A percentile compares a stretch with the other conserved stretches of the same genome.
Evolutionary conservation across 352 stramenopile species (phyloP).

Genomic region (Globisporangium ultimum): DNA sequence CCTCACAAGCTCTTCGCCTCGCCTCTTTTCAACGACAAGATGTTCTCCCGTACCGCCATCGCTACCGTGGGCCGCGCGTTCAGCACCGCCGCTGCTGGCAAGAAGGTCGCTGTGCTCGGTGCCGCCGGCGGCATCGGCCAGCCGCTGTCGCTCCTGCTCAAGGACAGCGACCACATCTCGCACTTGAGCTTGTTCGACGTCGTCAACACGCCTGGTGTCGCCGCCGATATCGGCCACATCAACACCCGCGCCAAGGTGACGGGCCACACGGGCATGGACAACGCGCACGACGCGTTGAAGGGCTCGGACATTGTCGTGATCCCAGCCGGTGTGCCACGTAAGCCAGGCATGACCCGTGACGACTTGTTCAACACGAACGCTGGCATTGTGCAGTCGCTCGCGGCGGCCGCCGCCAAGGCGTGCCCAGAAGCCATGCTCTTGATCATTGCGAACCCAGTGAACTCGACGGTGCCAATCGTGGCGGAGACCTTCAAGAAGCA

Average conservation of each 20-base stretch:
- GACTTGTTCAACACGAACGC: conserved; percentile 96
- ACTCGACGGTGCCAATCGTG: conserved; percentile 99
- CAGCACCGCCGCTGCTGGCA: conserved; percentile 54
- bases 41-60: conserved; percentile 18
- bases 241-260: conserved; percentile 83
- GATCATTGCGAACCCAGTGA: conserved; percentile 99
- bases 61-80: conserved; percentile 35
- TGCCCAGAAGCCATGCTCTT: conserved; percentile 96
- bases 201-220: conserved; percentile 96
- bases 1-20: background rate
- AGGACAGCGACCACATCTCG: conserved; percentile 94
- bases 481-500: conserved; percentile 97
- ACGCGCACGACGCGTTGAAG: conserved; percentile 60
- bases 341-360: conserved; percentile 96
- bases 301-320: conserved; percentile 98
- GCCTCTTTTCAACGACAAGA: conserved; percentile 6
- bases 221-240: conserved; percentile 95
- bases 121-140: conserved; percentile 98
- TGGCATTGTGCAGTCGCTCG: conserved; percentile 95
- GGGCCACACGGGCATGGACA: conserved; percentile 74
- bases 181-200: conserved; percentile 98
- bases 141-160: conserved; percentile 97
- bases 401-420: conserved; percentile 91
- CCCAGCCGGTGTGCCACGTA: conserved; percentile 98
- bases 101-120: conserved; percentile 87